Conservation (phyloP, 2,329 filamentous ascomycete species). For the Chaetomium olivaceum region DNA sequence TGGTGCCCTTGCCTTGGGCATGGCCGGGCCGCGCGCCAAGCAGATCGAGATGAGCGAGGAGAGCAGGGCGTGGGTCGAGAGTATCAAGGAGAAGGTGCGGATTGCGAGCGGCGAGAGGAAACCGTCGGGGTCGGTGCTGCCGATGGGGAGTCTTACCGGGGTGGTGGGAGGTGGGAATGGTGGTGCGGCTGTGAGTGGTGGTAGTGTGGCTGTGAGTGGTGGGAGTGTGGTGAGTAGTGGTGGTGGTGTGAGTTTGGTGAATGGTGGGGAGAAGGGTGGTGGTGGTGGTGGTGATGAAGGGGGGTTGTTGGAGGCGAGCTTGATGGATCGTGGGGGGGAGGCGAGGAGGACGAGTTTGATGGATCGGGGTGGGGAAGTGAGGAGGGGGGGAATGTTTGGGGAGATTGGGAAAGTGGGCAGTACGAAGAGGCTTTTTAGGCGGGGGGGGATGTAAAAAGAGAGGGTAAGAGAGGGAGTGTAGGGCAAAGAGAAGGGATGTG, state of each 20-base stretch:
- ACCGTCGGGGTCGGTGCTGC: slow-evolving; percentile 21
- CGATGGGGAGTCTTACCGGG: background rate
- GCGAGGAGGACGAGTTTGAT: slow-evolving; percentile 18
- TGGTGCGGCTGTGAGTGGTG: slow-evolving; percentile 17
- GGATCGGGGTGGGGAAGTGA: slow-evolving; percentile 15
- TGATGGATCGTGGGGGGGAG: slow-evolving; percentile 20
- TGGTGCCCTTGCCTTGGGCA: slow-evolving; percentile 58
- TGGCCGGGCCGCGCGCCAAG: slow-evolving; percentile 69
- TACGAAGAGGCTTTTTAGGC: slow-evolving; percentile 69
- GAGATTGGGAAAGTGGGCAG: slow-evolving; percentile 71
- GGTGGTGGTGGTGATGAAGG: background rate
- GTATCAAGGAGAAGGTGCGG: slow-evolving; percentile 77
- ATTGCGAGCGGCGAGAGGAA: slow-evolving; percentile 63
- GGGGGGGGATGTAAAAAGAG: slow-evolving; percentile 36
- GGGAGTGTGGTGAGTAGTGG: background rate
- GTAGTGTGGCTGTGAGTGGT: background rate
- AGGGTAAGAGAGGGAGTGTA: background rate
- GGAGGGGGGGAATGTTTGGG: slow-evolving; percentile 52
- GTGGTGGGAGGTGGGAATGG: slow-evolving; percentile 16
- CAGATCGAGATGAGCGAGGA: slow-evolving; percentile 68
- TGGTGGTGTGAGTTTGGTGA: too few species aligned
- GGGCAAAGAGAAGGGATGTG: background rate
- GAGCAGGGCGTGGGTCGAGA: slow-evolving; percentile 78
- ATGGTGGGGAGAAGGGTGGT: background rate
- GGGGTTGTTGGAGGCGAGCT: slow-evolving; percentile 29